Evolutionary conservation across 129 eudicot genomes (phyloP), one percentile per base, ranked within the genome.

Genomic region (Dittrichia graveolens): DNA sequence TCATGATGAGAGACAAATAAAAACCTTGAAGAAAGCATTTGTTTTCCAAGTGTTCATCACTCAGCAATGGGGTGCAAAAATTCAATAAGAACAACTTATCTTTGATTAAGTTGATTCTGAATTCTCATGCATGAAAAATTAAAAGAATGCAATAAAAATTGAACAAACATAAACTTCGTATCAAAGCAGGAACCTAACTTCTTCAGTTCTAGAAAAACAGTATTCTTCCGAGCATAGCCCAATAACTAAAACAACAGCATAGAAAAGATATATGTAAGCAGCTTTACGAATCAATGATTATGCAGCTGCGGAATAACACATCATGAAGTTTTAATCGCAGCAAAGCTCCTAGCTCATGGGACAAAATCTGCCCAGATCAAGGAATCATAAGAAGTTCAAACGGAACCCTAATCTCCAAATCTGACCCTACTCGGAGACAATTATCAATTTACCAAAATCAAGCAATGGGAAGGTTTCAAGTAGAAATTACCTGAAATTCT

Each of bases 401-500:
- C 13, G 12, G 8, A 45, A 56, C 79, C 73, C 61, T 34, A 58
- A 75, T 41, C 59, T 15, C 16, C 54, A 59, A 73, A 46, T 44
- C 72, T 75, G 52, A 34, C 19, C 39, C 55, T 37, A 48, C 44
- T 61, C 7, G 31, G 0, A 5, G 16, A 14, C 52, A 39, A 59
- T 47, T 53, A 69, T 54, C 43, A 48, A 60, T 37, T 15, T 8
- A 57, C 15, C 61, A 69, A 38, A 46, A 60, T 18, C 13, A 53
- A 61, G 53, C n/a, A 55, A 61, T 5, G 6, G 7, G 37, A 7
- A 57, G 9, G 19, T 16, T 68, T 3, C 16, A n/a, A 15, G 8
- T 3, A 19, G 4, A 70, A 77, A 67, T 38, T 53, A 91, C 95
- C 97, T 69, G 95, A 88, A 80, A 91, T 88, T 19, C 97, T 81